Conservation (phyloP, 495 filamentous ascomycete genomes). For the Aspergillus wentii region DNA sequence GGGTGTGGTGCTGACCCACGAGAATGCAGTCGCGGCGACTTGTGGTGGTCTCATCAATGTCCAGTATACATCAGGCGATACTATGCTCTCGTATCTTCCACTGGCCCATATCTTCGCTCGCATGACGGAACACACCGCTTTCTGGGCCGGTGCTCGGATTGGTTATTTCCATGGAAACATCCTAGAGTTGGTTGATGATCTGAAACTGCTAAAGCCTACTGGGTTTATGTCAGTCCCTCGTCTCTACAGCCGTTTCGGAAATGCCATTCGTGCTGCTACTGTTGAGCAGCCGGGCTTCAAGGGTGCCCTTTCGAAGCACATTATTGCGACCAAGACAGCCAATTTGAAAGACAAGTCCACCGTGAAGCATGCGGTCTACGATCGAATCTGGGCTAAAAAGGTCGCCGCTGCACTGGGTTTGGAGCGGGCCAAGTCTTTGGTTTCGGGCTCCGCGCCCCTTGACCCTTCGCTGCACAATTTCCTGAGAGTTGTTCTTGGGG, state of each 20-base stretch:
- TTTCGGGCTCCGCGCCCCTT: conserved; percentile 86
- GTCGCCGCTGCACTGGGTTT: conserved; percentile 77
- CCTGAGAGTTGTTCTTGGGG: conserved; percentile 76
- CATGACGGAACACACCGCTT: conserved; percentile 67
- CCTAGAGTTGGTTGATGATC: conserved; percentile 78
- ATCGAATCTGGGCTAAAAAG: conserved; percentile 91
- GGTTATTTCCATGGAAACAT: conserved; percentile 97
- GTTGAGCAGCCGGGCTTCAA: conserved; percentile 74
- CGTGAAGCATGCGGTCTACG: conserved; percentile 81
- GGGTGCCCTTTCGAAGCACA: conserved; percentile 73
- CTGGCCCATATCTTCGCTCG: conserved; percentile 93
- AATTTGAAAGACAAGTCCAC: conserved; percentile 70
- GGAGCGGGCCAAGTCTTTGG: conserved; percentile 65
- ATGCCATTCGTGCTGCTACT: conserved; percentile 71
- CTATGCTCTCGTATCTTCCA: conserved; percentile 81
- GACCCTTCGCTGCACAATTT: conserved; percentile 85
- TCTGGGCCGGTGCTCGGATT: conserved; percentile 70
- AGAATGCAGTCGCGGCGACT: conserved; percentile 71
- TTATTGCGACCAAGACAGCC: conserved; percentile 75
- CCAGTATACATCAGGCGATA: conserved; percentile 47
- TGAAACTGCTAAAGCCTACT: conserved; percentile 82
- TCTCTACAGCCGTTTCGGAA: conserved; percentile 87
- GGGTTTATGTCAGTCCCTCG: conserved; percentile 85
- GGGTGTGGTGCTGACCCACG: conserved; percentile 83
- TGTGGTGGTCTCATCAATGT: conserved; percentile 51